phyloP scores from a whole-genome alignment of 495 filamentous ascomycete genomes.

The Neurospora sublineolata region DNA sequence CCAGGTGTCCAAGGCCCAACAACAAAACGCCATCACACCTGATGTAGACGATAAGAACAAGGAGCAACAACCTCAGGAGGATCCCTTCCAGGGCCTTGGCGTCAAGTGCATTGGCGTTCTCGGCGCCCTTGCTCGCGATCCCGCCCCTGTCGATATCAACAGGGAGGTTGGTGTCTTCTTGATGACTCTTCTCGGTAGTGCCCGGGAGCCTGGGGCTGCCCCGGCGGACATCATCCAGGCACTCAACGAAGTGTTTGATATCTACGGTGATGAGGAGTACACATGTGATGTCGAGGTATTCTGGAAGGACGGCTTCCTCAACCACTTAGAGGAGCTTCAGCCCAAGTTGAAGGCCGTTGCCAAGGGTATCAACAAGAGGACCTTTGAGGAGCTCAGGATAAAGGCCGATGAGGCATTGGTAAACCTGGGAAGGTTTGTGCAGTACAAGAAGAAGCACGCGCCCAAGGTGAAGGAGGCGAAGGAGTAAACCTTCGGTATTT shows the following conservation, averaged over 20 bases:
- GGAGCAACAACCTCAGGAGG: constrained; percentile 9
- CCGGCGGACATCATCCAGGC: constrained; percentile 44
- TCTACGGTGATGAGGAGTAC: constrained; percentile 46
- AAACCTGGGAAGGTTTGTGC: constrained; percentile 47
- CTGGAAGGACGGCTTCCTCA: constrained; percentile 46
- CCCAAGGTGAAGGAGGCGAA: constrained; percentile 5
- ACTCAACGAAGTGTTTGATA: constrained; percentile 49
- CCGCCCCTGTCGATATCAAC: constrained; percentile 33
- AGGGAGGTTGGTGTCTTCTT: constrained; percentile 50
- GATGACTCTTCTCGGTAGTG: constrained; percentile 35
- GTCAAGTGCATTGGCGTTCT: constrained; percentile 53
- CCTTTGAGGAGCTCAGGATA: constrained; percentile 36
- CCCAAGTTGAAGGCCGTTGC: constrained; percentile 40
- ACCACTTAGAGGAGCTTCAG: constrained; percentile 40
- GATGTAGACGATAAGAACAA: constrained; percentile 11
- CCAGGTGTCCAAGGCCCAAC: constrained; percentile 33
- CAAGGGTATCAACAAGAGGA: constrained; percentile 46
- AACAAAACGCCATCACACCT: constrained; percentile 5
- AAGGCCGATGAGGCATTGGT: constrained; percentile 44
- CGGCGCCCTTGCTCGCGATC: constrained; percentile 41
- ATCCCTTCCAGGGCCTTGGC: constrained; percentile 41
- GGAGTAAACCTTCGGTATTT: not conserved
- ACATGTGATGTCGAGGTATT: constrained; percentile 48
- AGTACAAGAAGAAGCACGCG: constrained; percentile 45
- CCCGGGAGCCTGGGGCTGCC: constrained; percentile 24